Conservation (phyloP, 257 asterid genomes). For the Capsicum chinense region DNA sequence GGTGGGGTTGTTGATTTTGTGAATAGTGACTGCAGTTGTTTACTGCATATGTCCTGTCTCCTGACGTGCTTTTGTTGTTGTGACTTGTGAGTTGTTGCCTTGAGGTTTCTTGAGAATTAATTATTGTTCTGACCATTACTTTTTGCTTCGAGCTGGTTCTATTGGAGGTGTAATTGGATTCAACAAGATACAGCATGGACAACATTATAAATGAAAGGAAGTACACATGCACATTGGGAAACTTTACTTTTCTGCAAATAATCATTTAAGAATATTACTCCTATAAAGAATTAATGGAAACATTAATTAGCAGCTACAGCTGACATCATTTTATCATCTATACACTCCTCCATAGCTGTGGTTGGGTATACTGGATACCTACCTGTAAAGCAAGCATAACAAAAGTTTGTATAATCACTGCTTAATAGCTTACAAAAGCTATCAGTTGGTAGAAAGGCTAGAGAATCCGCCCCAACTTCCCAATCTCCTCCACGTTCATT, state of each 20-base stretch:
- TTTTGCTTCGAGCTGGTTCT: background rate
- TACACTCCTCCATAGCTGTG: slow-evolving; percentile 59
- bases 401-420: slow-evolving; percentile 48
- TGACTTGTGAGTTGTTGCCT: background rate
- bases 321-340: slow-evolving; percentile 49
- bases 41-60: background rate
- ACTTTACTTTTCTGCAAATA: background rate
- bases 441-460: slow-evolving; percentile 66
- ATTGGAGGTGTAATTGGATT: background rate
- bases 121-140: background rate
- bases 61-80: background rate
- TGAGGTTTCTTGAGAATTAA: background rate
- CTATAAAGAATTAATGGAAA: background rate
- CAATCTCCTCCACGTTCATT: slow-evolving; percentile 73
- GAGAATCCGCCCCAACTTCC: slow-evolving; percentile 76
- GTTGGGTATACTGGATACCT: slow-evolving; percentile 71
- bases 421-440: slow-evolving; percentile 53
- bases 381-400: slow-evolving; percentile 88
- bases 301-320: background rate
- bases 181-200: too few relatives aligned
- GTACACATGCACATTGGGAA: too few relatives aligned
- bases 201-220: background rate
- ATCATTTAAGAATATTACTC: background rate
- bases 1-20: background rate
- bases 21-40: background rate